Evolutionary conservation across 1,284 basidiomycete species (phyloP).

Genomic region (Fomitiporia mediterranea): DNA sequence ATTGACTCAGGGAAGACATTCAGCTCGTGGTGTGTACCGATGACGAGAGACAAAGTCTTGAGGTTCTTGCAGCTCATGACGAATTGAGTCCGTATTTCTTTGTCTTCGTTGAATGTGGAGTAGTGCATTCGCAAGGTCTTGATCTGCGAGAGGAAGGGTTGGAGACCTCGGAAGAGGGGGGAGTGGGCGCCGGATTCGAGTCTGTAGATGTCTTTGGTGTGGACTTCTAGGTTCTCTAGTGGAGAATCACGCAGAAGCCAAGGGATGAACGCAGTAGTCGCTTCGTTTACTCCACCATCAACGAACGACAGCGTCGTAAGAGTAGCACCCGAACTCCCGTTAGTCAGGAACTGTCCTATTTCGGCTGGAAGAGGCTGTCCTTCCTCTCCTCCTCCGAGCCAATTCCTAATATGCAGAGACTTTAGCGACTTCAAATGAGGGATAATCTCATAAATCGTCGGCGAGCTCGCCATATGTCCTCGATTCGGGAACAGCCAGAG

Average conservation of each 20-base stretch:
- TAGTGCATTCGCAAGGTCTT: constrained; percentile 1
- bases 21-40: neutral
- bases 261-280: neutral
- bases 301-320: neutral
- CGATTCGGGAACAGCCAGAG: neutral
- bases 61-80: neutral
- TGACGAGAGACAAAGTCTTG: neutral
- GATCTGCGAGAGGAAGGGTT: neutral
- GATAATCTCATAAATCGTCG: neutral
- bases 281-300: neutral
- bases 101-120: neutral
- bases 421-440: neutral
- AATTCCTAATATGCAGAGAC: neutral
- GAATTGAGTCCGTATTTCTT: neutral
- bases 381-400: neutral
- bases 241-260: neutral
- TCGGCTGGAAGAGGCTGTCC: neutral
- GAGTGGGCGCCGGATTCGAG: neutral
- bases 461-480: neutral
- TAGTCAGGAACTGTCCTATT: neutral
- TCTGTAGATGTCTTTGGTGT: constrained; percentile 5
- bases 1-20: neutral
- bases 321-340: neutral
- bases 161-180: neutral
- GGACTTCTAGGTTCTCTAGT: neutral